Base-by-base conservation (phyloP, 2,329 filamentous ascomycete genomes). In the Mycogone perniciosa region DNA sequence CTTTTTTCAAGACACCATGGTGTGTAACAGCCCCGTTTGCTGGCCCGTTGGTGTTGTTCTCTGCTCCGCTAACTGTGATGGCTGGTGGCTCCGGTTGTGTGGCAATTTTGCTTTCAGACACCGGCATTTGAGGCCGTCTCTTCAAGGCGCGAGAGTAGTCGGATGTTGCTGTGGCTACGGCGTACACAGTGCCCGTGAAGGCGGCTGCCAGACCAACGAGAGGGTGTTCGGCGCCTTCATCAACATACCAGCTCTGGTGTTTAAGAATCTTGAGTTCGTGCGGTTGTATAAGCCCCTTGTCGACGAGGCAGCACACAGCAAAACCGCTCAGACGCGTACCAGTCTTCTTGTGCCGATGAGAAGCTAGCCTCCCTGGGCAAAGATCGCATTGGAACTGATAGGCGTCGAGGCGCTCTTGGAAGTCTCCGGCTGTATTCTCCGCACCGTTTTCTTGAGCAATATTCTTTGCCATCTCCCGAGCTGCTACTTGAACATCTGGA, bases 131-230 rank as follows among this genome's bases (percentile, higher is more conserved):
- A 5, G 31, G 50, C 13, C 48, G 46, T n/a, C 48, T 35, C 6
- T 53, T 56, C 43, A 61, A 51, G 2, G 56, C 54, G n/a, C 44
- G 49, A 1, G 53, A 53, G 31, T 59, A 62, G 31, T 62, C 56
- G 0, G 59, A 57, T 10, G 60, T 59, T 20, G 56, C 84, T 67
- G 84, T 81, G 61, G 82, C 76, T 45, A 89, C 75, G 40, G 81
- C 81, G 1, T 81, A 78, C 46, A 86, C 75, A 1, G 84, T 86
- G 1, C 82, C 80, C 35, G 88, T 71, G 4, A 88, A 68, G 0
- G 87, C 84, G 33, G 80, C 80, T 7, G 85, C 79, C 10, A 77
- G 81, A 31, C 83, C 84, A 31, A 80, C 77, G 4, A 86, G 71
- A 0, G 84, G 84, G 55, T 85, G 82, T 56, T 75, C 77, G 0